A percentile compares a stretch with the other conserved stretches of the same genome.
phyloP scores from a whole-genome alignment of 139 green algal species.

The Micractinium conductrix region DNA sequence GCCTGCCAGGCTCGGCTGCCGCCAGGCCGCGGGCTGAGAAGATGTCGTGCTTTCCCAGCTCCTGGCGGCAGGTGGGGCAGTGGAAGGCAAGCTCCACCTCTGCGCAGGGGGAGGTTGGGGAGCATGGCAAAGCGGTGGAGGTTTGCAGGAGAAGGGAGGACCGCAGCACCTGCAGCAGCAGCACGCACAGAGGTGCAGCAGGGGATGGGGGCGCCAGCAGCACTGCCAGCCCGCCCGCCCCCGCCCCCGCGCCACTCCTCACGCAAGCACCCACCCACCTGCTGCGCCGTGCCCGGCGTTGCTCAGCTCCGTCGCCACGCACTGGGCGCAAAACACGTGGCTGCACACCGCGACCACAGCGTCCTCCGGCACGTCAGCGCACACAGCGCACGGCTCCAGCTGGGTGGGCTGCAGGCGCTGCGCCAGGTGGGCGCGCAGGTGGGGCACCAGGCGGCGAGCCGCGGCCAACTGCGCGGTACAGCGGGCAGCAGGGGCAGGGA shows the following conservation, averaged over 20 bases:
- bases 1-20: constrained; percentile 6
- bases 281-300: constrained; percentile 32
- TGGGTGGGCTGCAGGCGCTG: constrained; percentile 18
- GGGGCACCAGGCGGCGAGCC: constrained; percentile 53
- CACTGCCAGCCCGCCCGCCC: no score
- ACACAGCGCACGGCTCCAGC: constrained; percentile 59
- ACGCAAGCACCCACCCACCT: background rate
- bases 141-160: background rate
- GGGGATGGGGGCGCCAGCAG: no score
- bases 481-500: background rate
- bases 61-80: constrained; percentile 36
- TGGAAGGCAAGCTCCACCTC: constrained; percentile 38
- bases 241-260: no score
- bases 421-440: constrained; percentile 52
- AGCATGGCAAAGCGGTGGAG: background rate
- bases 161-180: background rate
- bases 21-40: constrained; percentile 56
- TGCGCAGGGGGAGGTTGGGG: background rate
- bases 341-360: constrained; percentile 67
- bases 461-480: constrained; percentile 56
- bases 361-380: constrained; percentile 83
- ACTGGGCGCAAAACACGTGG: constrained; percentile 88
- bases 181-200: background rate
- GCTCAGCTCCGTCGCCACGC: constrained; percentile 48
- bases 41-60: constrained; percentile 35